Evolutionary conservation across 495 filamentous ascomycete genomes (phyloP), one percentile per base, ranked within the genome.

Genomic region (Saxophila tyrrhenica): DNA sequence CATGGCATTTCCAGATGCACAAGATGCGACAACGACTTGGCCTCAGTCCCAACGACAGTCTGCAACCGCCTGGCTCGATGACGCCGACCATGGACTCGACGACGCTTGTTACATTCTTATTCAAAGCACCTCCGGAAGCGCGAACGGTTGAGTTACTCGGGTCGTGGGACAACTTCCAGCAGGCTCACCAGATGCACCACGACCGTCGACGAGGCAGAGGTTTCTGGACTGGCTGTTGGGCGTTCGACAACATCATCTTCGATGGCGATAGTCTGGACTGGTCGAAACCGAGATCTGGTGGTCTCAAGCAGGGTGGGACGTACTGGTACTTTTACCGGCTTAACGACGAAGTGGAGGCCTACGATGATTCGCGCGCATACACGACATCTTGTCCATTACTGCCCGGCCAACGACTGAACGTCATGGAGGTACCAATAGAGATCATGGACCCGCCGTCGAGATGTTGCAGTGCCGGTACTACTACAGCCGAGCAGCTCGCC

Each of bases 271-370:
- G 15, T 46, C 59, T n/a, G 67, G 73, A 42, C 69, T 72, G 43
- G 69, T 68, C 51, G 13, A 68, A 74, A 41, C 80, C 80, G 62
- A 79, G 89, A 51, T 76, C 77, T 29, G 89, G 89, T 25, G 89
- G 84, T 21, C 74, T 95, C 52, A 92, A 85, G 67, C 92, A 92
- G 86, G 89, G 89, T 24, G 81, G 81, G n/a, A 89, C 81, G 9
- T 95, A 95, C 69, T 94, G 89, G 78, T 95, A 94, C 72, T 94
- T 89, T 70, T 95, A 94, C 64, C 75, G 85, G 61, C 62, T 94
- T 39, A 81, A 94, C 67, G 80, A 82, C 50, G 79, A 84, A 39
- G 70, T 80, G 43, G 87, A 94, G 67, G 75, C 76, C 55, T 80
- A 85, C 68, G 86, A 91, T 68, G 70, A 82, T 21, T 69, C 76